phyloP scores from a whole-genome alignment of 2,329 filamentous ascomycete species.

The Curvularia sp. region DNA sequence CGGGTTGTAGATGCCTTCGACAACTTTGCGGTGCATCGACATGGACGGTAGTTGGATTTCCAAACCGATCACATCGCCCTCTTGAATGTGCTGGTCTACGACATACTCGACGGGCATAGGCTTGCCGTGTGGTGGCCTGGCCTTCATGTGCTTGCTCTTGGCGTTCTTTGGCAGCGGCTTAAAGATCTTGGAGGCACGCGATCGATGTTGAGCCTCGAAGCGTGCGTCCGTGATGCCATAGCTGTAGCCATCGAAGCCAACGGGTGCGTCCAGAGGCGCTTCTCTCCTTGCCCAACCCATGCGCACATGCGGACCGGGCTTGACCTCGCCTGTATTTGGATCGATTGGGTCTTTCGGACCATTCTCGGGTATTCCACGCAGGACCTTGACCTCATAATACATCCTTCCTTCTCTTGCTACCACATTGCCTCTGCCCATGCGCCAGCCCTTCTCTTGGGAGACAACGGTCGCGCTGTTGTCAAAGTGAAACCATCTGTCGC shows the following conservation, averaged over 20 bases:
- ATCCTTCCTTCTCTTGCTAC: slow-evolving; percentile 86
- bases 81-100: slow-evolving; percentile 76
- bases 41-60: slow-evolving; percentile 91
- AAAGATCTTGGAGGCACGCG: slow-evolving; percentile 86
- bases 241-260: slow-evolving; percentile 90
- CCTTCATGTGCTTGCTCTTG: slow-evolving; percentile 51
- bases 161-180: slow-evolving; percentile 49
- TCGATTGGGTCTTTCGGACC: slow-evolving; percentile 50
- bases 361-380: slow-evolving; percentile 70
- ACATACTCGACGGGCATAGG: slow-evolving; percentile 54
- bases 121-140: slow-evolving; percentile 45
- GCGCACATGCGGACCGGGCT: slow-evolving; percentile 70
- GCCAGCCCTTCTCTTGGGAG: slow-evolving; percentile 90
- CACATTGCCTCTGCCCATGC: slow-evolving; percentile 89
- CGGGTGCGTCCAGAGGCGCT: slow-evolving; percentile 80
- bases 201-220: slow-evolving; percentile 92
- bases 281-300: slow-evolving; percentile 87
- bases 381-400: slow-evolving; percentile 94
- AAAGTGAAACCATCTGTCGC: slow-evolving; percentile 83
- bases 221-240: slow-evolving; percentile 90
- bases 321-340: slow-evolving; percentile 42
- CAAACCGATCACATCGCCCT: slow-evolving; percentile 92
- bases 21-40: slow-evolving; percentile 83
- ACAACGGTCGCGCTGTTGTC: slow-evolving; percentile 75
- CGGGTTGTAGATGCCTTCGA: slow-evolving; percentile 86